Conservation (phyloP, 2,329 filamentous ascomycete genomes). For the Ceratocystis variospora region DNA sequence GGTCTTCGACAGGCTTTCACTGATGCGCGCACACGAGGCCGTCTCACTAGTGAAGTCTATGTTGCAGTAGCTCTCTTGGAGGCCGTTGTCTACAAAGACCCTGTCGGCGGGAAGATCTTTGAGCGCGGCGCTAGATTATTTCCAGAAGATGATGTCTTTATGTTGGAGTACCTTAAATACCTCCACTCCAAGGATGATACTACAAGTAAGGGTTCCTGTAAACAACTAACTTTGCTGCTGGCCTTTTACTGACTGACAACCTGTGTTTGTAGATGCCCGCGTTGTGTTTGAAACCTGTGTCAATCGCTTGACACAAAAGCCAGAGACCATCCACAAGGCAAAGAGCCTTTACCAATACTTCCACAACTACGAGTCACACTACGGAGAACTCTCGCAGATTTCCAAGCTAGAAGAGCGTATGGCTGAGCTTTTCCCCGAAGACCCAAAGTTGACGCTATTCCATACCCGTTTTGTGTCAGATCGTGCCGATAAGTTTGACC, state of each 20-base stretch:
- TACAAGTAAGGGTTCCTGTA: constrained; percentile 53
- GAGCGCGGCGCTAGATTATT: constrained; percentile 89
- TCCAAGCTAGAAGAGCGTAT: constrained; percentile 84
- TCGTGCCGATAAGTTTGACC: constrained; percentile 51
- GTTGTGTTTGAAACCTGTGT: constrained; percentile 94
- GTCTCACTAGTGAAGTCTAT: constrained; percentile 87
- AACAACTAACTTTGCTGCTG: constrained; percentile 13
- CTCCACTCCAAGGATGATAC: constrained; percentile 83
- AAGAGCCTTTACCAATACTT: constrained; percentile 84
- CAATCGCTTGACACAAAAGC: constrained; percentile 63
- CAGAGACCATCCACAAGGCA: constrained; percentile 58
- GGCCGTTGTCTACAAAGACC: constrained; percentile 89
- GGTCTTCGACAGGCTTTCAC: constrained; percentile 81
- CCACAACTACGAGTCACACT: constrained; percentile 88
- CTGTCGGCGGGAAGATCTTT: constrained; percentile 85
- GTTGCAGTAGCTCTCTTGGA: constrained; percentile 87
- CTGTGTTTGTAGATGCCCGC: constrained; percentile 55
- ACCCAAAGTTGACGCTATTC: constrained; percentile 64
- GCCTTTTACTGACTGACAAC: constrained; percentile 15
- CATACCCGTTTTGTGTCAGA: constrained; percentile 58
- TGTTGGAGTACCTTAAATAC: constrained; percentile 91
- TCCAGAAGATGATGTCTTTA: constrained; percentile 83
- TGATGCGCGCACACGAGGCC: constrained; percentile 74
- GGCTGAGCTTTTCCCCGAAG: constrained; percentile 82
- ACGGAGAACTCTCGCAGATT: constrained; percentile 83